Base-by-base conservation (phyloP, 306 rosid genomes). In the Gastrolobium bilobum region DNA sequence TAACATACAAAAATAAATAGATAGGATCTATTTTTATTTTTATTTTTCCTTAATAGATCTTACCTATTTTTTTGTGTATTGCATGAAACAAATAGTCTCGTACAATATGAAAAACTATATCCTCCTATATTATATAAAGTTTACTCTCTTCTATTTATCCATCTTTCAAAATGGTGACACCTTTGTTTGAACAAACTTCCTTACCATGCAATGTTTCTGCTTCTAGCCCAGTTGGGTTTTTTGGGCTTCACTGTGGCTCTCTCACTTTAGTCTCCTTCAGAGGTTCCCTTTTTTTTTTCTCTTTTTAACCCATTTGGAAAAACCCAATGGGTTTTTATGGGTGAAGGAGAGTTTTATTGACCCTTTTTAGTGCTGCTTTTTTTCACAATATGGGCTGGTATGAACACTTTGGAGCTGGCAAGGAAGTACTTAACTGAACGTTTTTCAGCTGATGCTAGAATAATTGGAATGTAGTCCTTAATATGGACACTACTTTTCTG, bases 251-350 rank as follows among this genome's bases (percentile, higher is more conserved):
- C 71, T 62, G 63, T 56, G 65, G 85, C 33, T 80, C 46, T 85
- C 51, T 73, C 62, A 53, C 59, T 84, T 71, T 70, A 73, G 48
- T 77, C 81, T 65, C 48, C 71, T 78, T 63, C 50, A 51, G 68
- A 37, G 57, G 56, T 75, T 75, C 60, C 53, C 38, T 50, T 33
- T 10, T 62, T 10, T 62, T 57, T 71, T 54, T 10, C 40, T 47
- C 68, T 79, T 87, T 89, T 89, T 87, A 5, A 76, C 85, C 87
- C 86, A 71, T 68, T 69, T 82, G 79, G 81, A 58, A 14, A 38
- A 47, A 60, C 86, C 87, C 68, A 34, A 79, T 60, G 79, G 84
- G 81, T 86, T 89, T 90, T 81, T 52, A 14, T 67, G 73, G 80
- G 86, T 86, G 66, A 75, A 72, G 75, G 81, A 81, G 81, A 86